These are phyloP conservation scores for Caryopteris hybrid DNA, from an alignment of 305 asterid species.

Conservation along the genomic window DNA sequence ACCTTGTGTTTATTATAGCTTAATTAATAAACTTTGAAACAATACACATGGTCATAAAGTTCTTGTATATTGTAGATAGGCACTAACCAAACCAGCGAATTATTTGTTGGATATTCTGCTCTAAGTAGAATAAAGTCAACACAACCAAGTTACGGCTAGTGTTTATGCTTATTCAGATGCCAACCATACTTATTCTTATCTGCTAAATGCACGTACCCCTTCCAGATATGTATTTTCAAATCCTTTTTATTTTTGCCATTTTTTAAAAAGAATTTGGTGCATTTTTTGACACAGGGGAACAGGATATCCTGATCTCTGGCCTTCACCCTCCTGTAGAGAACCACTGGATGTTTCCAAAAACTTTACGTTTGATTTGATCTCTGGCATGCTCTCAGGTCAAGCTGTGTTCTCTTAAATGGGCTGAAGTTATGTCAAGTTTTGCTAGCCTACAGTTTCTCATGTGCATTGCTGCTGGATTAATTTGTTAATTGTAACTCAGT, in stretches of 20 bases:
- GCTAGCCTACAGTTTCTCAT: constrained; percentile 7
- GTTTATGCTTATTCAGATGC: background rate
- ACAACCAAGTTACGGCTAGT: background rate
- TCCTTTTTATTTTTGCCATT: background rate
- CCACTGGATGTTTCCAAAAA: constrained; percentile 90
- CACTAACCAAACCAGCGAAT: background rate
- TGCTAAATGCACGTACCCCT: constrained; percentile 9
- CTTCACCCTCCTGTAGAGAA: constrained; percentile 81
- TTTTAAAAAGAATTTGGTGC: too few species aligned
- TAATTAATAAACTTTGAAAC: constrained; percentile 6
- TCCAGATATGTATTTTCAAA: constrained; percentile 5
- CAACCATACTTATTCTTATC: background rate
- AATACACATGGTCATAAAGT: background rate
- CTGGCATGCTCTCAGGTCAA: constrained; percentile 77
- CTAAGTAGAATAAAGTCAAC: background rate
- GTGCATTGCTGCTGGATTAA: background rate
- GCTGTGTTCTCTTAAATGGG: constrained; percentile 6
- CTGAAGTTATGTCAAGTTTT: background rate
- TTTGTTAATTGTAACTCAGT: background rate
- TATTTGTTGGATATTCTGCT: background rate
- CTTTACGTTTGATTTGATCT: constrained; percentile 72
- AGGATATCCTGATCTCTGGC: constrained; percentile 98
- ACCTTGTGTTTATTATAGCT: background rate
- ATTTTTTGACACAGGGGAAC: constrained; percentile 54
- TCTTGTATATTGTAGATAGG: background rate